Evolutionary conservation across 2,329 filamentous ascomycete species (phyloP), one percentile per base, ranked within the genome.

Genomic region (Colletotrichum cordylinicola): DNA sequence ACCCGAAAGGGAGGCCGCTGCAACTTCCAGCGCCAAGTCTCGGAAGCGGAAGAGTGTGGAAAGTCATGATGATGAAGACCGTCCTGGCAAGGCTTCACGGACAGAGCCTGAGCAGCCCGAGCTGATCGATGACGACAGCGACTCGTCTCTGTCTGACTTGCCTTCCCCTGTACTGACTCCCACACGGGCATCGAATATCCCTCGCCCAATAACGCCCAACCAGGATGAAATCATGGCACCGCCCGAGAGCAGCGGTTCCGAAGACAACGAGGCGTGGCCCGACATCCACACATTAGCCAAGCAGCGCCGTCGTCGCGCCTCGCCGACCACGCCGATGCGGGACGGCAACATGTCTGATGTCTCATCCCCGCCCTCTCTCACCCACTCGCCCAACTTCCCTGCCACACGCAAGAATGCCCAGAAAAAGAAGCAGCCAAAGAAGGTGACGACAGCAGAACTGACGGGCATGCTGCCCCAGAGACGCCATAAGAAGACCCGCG

Each of bases 321-420:
- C 85, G 3, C 77, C 82, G 16, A 82, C 82, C 16, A 87, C 86
- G 1, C 85, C 86, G 8, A 74, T 82, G 21, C 81, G 82, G 9
- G 81, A 85, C 29, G 86, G 86, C 60, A 83, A 86, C 76, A 78
- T 85, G n/a, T 91, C 90, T 1, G 88, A 91, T 61, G 84, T 91
- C 13, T 93, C 92, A 2, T 93, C 91, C 4, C 92, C 91, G 0
- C 92, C 92, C 1, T 93, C 92, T 0, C 85, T 94, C 6, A 94
- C 92, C 6, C 91, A 93, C 80, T 94, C 92, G 1, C 92, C 92
- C 37, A 93, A 93, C 79, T 88, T 86, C 75, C 82, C 79, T 10
- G 80, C 83, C 2, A 80, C 81, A 33, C 60, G 70, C 16, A 79
- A 82, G 8, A 81, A 81, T 8, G 80, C 80, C 8, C 82, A 80